Conservation (phyloP, 495 filamentous ascomycete species). For the Aspergillus carlsbadensis region DNA sequence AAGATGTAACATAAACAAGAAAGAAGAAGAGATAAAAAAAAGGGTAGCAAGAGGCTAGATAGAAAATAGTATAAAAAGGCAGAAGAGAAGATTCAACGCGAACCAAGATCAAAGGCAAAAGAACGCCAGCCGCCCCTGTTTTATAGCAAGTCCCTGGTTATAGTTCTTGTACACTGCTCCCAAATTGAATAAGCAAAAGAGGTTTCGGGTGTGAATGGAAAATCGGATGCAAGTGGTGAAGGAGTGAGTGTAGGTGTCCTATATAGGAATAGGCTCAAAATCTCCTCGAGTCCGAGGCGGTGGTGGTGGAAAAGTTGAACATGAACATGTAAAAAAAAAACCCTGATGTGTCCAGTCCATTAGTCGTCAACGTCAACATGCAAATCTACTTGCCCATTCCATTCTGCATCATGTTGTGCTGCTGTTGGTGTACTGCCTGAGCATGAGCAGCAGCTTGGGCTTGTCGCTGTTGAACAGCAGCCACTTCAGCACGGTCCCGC, state of each 20-base stretch:
- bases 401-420: constrained; percentile 50
- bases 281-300: constrained; percentile 7
- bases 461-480: constrained; percentile 36
- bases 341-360: constrained; percentile 1
- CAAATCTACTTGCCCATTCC: constrained; percentile 38
- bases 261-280: not conserved
- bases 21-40: constrained; percentile 6
- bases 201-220: constrained; percentile 11
- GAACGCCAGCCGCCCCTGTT: constrained; percentile 24
- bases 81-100: not conserved
- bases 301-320: not conserved
- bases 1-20: constrained; percentile 15
- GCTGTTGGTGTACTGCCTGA: constrained; percentile 43
- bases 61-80: too few relatives aligned
- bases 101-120: constrained; percentile 15
- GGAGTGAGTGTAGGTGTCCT: not conserved
- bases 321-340: constrained; percentile 12
- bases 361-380: constrained; percentile 6
- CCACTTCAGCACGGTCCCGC: constrained; percentile 39
- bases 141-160: constrained; percentile 17
- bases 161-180: constrained; percentile 23
- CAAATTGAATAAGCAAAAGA: constrained; percentile 20
- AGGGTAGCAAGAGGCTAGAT: not conserved
- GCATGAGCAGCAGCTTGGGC: constrained; percentile 35
- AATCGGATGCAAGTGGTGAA: constrained; percentile 1